Evolutionary conservation across 345 rosid genomes (phyloP).

Genomic region (Gossypium turneri): DNA sequence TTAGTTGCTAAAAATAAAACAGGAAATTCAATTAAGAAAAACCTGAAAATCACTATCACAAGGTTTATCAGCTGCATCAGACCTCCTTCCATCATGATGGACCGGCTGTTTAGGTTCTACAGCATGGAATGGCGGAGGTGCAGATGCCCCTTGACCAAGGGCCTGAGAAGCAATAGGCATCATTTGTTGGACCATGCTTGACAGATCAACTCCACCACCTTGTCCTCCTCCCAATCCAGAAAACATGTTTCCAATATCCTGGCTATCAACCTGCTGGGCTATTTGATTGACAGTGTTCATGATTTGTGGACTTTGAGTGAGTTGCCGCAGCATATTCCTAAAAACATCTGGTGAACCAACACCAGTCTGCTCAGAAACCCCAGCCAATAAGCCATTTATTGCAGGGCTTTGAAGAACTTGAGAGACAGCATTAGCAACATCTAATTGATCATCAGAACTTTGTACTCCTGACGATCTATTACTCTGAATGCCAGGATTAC

Average conservation of each 20-base stretch:
- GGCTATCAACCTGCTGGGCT: conserved; percentile 80
- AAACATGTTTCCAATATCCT: conserved; percentile 68
- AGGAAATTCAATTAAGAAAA: neutral
- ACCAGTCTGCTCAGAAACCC: conserved; percentile 73
- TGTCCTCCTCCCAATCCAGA: conserved; percentile 53
- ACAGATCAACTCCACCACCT: conserved; percentile 65
- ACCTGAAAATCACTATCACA: conserved; percentile 50
- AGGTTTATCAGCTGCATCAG: conserved; percentile 21
- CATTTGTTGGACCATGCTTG: conserved; percentile 88
- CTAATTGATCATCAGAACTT: conserved; percentile 40
- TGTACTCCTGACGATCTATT: conserved; percentile 29
- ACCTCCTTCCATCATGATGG: conserved; percentile 24
- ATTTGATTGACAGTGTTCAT: conserved; percentile 79
- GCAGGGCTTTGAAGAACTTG: conserved; percentile 65
- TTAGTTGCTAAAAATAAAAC: neutral
- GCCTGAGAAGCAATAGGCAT: conserved; percentile 93
- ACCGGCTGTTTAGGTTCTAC: conserved; percentile 26
- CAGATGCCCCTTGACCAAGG: conserved; percentile 42
- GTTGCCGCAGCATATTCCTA: conserved; percentile 78
- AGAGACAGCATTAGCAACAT: conserved; percentile 58
- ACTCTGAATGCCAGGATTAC: conserved; percentile 20
- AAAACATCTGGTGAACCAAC: conserved; percentile 70
- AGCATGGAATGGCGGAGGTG: conserved; percentile 28
- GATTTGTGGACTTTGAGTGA: conserved; percentile 76
- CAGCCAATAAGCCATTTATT: conserved; percentile 61